These are phyloP conservation scores for Alternaria arbusti DNA, from an alignment of 2,329 filamentous ascomycete genomes.

Conservation along the genomic window DNA sequence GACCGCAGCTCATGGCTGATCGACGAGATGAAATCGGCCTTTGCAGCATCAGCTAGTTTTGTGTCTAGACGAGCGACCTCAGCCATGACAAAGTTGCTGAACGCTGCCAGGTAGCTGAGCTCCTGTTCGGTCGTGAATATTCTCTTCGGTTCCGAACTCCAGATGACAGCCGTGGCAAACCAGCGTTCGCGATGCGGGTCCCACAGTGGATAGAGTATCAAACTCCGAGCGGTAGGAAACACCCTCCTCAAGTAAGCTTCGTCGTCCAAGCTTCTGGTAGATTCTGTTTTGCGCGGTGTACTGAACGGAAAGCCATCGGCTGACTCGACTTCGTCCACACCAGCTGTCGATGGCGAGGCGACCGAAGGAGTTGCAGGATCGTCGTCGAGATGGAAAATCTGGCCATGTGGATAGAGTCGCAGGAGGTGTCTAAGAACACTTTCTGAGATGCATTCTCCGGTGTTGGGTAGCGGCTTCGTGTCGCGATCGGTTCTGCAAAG, in stretches of 20 bases:
- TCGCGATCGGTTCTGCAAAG: slow-evolving; percentile 26
- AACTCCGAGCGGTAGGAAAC: slow-evolving; percentile 46
- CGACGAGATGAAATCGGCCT: slow-evolving; percentile 65
- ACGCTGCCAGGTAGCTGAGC: slow-evolving; percentile 47
- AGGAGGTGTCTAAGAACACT: slow-evolving; percentile 43
- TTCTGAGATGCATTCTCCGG: slow-evolving; percentile 38
- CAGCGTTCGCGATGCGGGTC: slow-evolving; percentile 48
- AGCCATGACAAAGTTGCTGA: slow-evolving; percentile 49
- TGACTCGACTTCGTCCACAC: slow-evolving; percentile 21
- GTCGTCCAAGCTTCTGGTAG: slow-evolving; percentile 40
- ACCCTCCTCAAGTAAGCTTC: slow-evolving; percentile 40
- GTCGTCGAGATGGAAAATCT: slow-evolving; percentile 49
- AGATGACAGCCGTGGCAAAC: slow-evolving; percentile 48
- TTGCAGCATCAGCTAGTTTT: slow-evolving; percentile 53
- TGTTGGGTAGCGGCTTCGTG: slow-evolving; percentile 8
- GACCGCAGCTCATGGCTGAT: slow-evolving; percentile 68
- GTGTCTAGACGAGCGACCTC: slow-evolving; percentile 48
- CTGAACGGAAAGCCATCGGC: slow-evolving; percentile 31
- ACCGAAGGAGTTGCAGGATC: slow-evolving; percentile 21
- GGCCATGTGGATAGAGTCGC: slow-evolving; percentile 42
- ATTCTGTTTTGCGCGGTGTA: slow-evolving; percentile 36
- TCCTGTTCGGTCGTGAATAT: slow-evolving; percentile 48
- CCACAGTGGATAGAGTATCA: slow-evolving; percentile 50
- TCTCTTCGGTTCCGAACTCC: slow-evolving; percentile 46
- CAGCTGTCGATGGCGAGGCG: slow-evolving; percentile 23